A percentile compares a stretch with the other conserved stretches of the same genome.
Evolutionary conservation across 345 rosid genomes (phyloP).

Genomic region (Rhodomyrtus tomentosa): DNA sequence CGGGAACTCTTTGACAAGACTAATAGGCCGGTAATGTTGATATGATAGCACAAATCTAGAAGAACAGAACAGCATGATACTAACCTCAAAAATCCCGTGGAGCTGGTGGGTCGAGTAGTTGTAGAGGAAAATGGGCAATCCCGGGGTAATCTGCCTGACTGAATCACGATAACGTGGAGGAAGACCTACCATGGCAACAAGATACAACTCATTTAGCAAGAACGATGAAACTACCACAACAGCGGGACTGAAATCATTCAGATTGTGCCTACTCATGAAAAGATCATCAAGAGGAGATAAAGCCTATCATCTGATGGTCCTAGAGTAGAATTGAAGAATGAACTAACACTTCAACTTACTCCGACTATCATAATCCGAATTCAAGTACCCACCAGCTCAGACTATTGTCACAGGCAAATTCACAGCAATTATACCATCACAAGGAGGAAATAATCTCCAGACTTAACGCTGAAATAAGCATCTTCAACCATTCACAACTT

Average conservation of each 20-base stretch:
- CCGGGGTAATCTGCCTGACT: conserved; percentile 53
- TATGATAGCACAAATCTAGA: neutral
- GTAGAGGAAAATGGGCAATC: conserved; percentile 58
- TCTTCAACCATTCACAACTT: neutral
- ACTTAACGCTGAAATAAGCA: neutral
- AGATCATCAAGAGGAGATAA: neutral
- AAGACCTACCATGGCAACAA: conserved; percentile 17
- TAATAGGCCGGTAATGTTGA: neutral
- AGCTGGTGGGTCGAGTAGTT: conserved; percentile 59
- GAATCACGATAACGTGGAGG: conserved; percentile 51
- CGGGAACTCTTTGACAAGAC: neutral
- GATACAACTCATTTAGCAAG: neutral
- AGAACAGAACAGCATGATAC: neutral
- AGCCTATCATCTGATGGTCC: neutral
- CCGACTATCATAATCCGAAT: neutral
- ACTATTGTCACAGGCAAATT: neutral
- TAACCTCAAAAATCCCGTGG: conserved; percentile 53
- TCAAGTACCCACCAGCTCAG: neutral
- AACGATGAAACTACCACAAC: neutral
- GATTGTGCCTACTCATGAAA: neutral
- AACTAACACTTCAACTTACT: neutral
- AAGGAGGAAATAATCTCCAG: neutral
- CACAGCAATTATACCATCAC: neutral
- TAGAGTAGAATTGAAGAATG: neutral
- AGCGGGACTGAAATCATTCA: neutral